A percentile compares a stretch with the other conserved stretches of the same genome.
Conservation (phyloP, 2,329 filamentous ascomycete species). For the Penicillium olsonii region DNA sequence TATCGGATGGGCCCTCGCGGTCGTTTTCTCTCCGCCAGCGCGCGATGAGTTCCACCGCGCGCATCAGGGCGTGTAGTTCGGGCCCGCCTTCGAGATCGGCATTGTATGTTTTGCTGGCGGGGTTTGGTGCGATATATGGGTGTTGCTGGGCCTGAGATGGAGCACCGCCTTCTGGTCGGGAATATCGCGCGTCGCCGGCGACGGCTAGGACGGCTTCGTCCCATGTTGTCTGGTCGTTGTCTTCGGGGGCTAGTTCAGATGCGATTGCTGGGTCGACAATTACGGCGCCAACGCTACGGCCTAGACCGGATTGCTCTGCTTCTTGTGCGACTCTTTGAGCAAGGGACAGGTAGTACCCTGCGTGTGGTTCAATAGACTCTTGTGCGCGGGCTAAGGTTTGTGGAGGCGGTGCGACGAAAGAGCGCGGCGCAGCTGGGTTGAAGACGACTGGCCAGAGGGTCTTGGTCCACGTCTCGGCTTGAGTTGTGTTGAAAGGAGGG, state of each 20-base stretch:
- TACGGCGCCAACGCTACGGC: conserved; percentile 46
- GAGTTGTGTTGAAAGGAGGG: conserved; percentile 41
- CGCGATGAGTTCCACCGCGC: conserved; percentile 45
- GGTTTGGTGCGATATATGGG: conserved; percentile 24
- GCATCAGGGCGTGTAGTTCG: conserved; percentile 50
- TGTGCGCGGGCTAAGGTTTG: conserved; percentile 37
- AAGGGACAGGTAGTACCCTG: conserved; percentile 43
- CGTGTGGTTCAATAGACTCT: conserved; percentile 38
- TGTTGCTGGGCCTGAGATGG: conserved; percentile 25
- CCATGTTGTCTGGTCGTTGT: conserved; percentile 28
- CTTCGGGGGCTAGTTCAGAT: conserved; percentile 17
- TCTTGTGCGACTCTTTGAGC: conserved; percentile 43
- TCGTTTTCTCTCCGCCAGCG: conserved; percentile 39
- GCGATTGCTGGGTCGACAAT: conserved; percentile 47
- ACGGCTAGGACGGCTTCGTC: conserved; percentile 45
- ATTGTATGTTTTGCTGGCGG: conserved; percentile 27
- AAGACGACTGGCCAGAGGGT: conserved; percentile 47
- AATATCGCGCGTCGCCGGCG: conserved; percentile 47
- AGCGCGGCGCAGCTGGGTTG: conserved; percentile 48
- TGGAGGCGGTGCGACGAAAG: conserved; percentile 44
- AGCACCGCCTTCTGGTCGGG: conserved; percentile 29
- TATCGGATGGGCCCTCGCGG: not conserved
- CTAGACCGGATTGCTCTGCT: conserved; percentile 37
- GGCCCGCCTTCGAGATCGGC: conserved; percentile 44
- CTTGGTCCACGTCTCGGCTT: conserved; percentile 46